These are phyloP conservation scores for Parathielavia hyrcaniae DNA, from an alignment of 495 filamentous ascomycete species.

Conservation along the genomic window DNA sequence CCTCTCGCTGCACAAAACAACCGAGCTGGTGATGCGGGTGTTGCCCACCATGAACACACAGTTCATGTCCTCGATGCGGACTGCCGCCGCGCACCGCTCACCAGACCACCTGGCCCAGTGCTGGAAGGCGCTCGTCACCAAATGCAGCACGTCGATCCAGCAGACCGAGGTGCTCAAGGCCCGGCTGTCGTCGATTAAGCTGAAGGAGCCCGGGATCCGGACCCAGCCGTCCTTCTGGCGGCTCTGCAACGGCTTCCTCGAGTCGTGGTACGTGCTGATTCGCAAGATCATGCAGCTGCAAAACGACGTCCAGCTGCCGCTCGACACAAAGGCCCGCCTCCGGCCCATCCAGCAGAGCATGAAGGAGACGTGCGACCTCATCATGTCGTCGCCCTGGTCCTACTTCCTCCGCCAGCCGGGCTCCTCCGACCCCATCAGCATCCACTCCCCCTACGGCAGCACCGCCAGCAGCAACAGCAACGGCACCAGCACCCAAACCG, in stretches of 20 bases:
- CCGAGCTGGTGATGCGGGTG: constrained; percentile 58
- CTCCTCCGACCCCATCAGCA: neutral
- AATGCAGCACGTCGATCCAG: constrained; percentile 56
- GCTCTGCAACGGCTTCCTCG: constrained; percentile 68
- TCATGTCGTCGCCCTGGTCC: constrained; percentile 73
- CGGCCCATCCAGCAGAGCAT: constrained; percentile 69
- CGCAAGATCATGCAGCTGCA: constrained; percentile 61
- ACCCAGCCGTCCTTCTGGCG: constrained; percentile 78
- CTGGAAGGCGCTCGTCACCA: constrained; percentile 63
- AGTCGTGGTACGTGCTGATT: constrained; percentile 67
- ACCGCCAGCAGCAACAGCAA: neutral
- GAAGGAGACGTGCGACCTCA: constrained; percentile 66
- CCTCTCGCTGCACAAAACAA: constrained; percentile 59
- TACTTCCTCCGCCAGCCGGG: constrained; percentile 35
- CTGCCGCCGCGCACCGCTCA: constrained; percentile 37
- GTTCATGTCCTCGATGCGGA: constrained; percentile 48
- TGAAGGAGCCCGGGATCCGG: constrained; percentile 72
- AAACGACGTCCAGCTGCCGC: constrained; percentile 54
- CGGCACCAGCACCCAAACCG: constrained; percentile 28
- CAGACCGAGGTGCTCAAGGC: constrained; percentile 62
- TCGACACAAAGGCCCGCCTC: constrained; percentile 62
- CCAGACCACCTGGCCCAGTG: constrained; percentile 52
- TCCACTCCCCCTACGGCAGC: constrained; percentile 10
- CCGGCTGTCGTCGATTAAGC: constrained; percentile 68
- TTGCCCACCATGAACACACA: constrained; percentile 60